Conservation (phyloP, 495 filamentous ascomycete species). For the Aspergillus sclerotiicarbonarius region DNA sequence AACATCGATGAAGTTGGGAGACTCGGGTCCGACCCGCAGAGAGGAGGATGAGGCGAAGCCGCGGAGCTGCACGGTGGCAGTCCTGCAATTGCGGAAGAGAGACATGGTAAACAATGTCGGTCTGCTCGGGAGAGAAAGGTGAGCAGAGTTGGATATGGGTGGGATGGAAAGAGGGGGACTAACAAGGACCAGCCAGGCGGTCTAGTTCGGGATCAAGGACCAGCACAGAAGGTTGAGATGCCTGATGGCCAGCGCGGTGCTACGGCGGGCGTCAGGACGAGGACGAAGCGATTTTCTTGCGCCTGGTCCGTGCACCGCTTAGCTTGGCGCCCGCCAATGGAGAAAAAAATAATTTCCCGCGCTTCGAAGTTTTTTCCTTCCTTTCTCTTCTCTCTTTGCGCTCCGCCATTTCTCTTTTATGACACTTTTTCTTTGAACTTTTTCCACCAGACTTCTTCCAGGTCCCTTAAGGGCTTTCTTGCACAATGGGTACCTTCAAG, state of each 20-base stretch:
- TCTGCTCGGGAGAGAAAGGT: neutral
- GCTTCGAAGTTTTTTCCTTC: conserved; percentile 29
- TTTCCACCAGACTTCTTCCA: conserved; percentile 25
- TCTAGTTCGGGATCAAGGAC: conserved; percentile 12
- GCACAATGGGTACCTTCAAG: conserved; percentile 88
- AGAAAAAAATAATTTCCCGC: conserved; percentile 35
- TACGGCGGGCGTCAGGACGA: conserved; percentile 27
- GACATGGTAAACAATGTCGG: conserved; percentile 33
- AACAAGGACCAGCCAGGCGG: conserved; percentile 1
- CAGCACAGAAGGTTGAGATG: conserved; percentile 3
- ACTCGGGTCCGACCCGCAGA: conserved; percentile 58
- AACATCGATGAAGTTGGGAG: conserved; percentile 70
- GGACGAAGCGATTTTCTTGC: conserved; percentile 45
- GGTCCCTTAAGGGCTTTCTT: conserved; percentile 20
- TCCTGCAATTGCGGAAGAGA: conserved; percentile 38
- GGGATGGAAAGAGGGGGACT: neutral
- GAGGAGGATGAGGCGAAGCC: conserved; percentile 40
- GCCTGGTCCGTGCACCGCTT: conserved; percentile 40
- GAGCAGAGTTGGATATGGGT: neutral
- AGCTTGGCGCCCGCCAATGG: conserved; percentile 33
- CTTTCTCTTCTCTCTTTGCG: conserved; percentile 35
- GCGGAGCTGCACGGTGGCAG: conserved; percentile 46
- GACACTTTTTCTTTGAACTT: conserved; percentile 30
- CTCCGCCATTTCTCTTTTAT: conserved; percentile 37
- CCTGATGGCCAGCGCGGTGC: conserved; percentile 17